Percentiles rank a stretch among this genome's conserved stretches.
These are phyloP conservation scores for Ophiocordyceps camponoti-rufipedis DNA, from an alignment of 2,329 filamentous ascomycete species.

Conservation along the genomic window DNA sequence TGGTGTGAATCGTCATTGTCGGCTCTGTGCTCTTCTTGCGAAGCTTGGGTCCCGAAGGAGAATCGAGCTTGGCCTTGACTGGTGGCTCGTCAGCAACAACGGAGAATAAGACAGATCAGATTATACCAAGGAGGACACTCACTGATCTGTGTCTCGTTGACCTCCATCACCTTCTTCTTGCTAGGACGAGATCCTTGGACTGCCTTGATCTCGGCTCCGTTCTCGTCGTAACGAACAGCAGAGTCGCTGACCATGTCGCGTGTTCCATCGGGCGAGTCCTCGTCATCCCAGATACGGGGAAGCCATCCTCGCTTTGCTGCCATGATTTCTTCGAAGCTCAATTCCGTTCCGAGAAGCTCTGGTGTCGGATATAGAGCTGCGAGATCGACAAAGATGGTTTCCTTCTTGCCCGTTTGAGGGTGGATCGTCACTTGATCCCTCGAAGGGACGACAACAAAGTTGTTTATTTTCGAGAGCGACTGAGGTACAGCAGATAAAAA, in stretches of 20 bases:
- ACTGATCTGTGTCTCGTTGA: constrained; percentile 89
- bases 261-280: constrained; percentile 13
- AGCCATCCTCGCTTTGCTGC: constrained; percentile 58
- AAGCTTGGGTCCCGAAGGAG: constrained; percentile 69
- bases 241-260: constrained; percentile 19
- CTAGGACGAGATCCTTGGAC: constrained; percentile 25
- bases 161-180: constrained; percentile 55
- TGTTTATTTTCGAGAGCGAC: constrained; percentile 43
- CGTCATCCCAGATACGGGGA: constrained; percentile 35
- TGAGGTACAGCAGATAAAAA: constrained; percentile 22
- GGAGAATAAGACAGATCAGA: not conserved
- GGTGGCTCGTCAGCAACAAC: constrained; percentile 12
- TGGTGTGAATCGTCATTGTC: constrained; percentile 97
- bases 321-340: constrained; percentile 83
- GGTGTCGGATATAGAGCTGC: constrained; percentile 69
- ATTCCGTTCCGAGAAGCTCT: constrained; percentile 52
- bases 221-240: constrained; percentile 36
- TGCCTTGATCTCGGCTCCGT: constrained; percentile 30
- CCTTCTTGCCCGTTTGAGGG: constrained; percentile 62
- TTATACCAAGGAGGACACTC: constrained; percentile 16
- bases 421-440: constrained; percentile 69
- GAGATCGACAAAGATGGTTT: constrained; percentile 76
- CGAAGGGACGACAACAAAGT: constrained; percentile 49
- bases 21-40: constrained; percentile 66
- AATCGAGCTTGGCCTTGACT: constrained; percentile 91